Evolutionary conservation across 768 basidiomycete genomes (phyloP), one percentile per base, ranked within the genome.

Genomic region (Trametes coccinea): DNA sequence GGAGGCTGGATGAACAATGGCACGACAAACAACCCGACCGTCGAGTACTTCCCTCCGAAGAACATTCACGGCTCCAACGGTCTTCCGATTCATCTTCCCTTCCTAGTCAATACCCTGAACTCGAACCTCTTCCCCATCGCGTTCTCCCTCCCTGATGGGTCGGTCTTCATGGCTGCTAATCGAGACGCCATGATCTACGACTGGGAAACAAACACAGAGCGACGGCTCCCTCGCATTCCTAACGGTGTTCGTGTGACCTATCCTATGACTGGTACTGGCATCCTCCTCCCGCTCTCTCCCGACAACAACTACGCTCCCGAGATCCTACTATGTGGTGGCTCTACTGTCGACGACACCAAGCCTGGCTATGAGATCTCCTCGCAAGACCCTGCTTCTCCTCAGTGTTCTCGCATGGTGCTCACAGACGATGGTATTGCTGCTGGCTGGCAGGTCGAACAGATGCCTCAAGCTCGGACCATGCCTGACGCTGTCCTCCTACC

Each of bases 1-100:
- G 91, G 91, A 7, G 92, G 90, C 9, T 93, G 90, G 90, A 92
- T 92, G 64, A 92, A 92, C 70, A 93, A 92, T 58, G 81, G 77
- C 29, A 90, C 89, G 3, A 82, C 84, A 60, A 90, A 92, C 76
- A 92, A 92, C 69, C 90, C 91, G 3, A 92, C 89, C 0, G 73
- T 90, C 64, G 90, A 92, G 72, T 94, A 84, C 74, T 95, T 81
- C 71, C 93, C 93, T 33, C 88, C 92, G 1, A 93, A 94, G 72
- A 77, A 79, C 56, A 84, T 92, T 50, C 79, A 86, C 61, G 82
- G 80, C 14, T 86, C 82, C 3, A 83, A 85, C 45, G 91, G 92
- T 48, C 66, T 89, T 65, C 87, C 89, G 2, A 81, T 92, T 43
- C 69, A 73, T n/a, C 65, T 88, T 17, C 78, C 77, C 30, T 92